A percentile compares a stretch with the other conserved stretches of the same genome.
These are phyloP conservation scores for Dalbergia cochinchinensis DNA, from an alignment of 306 rosid species.

Conservation along the genomic window DNA sequence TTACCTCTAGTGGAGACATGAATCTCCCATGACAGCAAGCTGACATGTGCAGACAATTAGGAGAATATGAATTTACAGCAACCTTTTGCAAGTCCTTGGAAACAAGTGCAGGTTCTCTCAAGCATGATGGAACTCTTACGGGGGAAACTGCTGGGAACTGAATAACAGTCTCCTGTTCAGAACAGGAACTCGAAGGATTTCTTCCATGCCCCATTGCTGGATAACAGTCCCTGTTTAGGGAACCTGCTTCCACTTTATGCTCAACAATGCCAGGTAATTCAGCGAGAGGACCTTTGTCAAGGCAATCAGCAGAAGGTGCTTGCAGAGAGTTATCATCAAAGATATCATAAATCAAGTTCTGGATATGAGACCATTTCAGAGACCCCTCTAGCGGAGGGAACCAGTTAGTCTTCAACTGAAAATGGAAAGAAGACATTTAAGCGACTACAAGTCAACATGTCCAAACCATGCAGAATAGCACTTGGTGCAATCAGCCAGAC, in stretches of 20 bases:
- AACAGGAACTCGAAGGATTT: slow-evolving; percentile 40
- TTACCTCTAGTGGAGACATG: slow-evolving; percentile 70
- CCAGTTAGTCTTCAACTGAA: slow-evolving; percentile 71
- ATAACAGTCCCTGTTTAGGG: slow-evolving; percentile 34
- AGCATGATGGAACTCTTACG: slow-evolving; percentile 31
- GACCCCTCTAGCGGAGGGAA: slow-evolving; percentile 80
- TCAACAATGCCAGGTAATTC: slow-evolving; percentile 40
- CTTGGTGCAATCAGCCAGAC: slow-evolving; percentile 29
- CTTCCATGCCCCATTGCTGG: slow-evolving; percentile 33
- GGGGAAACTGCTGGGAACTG: slow-evolving; percentile 45
- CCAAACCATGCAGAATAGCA: not conserved
- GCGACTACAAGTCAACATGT: slow-evolving; percentile 12
- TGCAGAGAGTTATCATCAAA: slow-evolving; percentile 48
- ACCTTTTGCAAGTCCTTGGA: slow-evolving; percentile 32
- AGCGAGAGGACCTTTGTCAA: slow-evolving; percentile 44
- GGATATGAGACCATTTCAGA: slow-evolving; percentile 61
- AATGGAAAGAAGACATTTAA: slow-evolving; percentile 36
- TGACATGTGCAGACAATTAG: slow-evolving; percentile 44
- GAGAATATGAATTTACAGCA: slow-evolving; percentile 41
- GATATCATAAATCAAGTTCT: slow-evolving; percentile 62
- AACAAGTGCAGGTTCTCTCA: slow-evolving; percentile 48
- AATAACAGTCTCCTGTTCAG: slow-evolving; percentile 46
- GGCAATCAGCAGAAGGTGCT: slow-evolving; percentile 44
- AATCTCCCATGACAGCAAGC: slow-evolving; percentile 38
- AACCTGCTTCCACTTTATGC: slow-evolving; percentile 45